phyloP scores from a whole-genome alignment of 352 stramenopile species.

The Hyaloperonospora brassicae region DNA sequence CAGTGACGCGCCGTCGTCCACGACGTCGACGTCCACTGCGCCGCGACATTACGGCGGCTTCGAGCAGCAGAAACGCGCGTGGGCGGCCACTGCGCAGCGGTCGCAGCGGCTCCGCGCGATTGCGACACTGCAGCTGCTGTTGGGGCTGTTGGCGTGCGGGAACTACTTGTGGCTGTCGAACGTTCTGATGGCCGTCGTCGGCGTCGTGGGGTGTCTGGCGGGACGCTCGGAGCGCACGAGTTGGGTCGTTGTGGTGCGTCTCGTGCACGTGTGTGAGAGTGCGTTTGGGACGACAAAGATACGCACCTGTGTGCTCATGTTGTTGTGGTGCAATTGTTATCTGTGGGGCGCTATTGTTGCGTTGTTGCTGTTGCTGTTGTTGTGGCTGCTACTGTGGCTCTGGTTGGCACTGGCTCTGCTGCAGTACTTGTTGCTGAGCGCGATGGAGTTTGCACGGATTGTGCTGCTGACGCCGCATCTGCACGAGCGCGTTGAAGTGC shows the following conservation, averaged over 20 bases:
- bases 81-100: slow-evolving; percentile 48
- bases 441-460: slow-evolving; percentile 64
- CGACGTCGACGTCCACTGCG: slow-evolving; percentile 30
- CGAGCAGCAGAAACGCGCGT: slow-evolving; percentile 71
- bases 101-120: slow-evolving; percentile 65
- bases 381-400: neutral
- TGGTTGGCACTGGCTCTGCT: neutral
- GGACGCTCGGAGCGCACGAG: slow-evolving; percentile 70
- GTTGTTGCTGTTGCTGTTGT: slow-evolving; percentile 7
- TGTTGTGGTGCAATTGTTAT: too few species aligned
- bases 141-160: slow-evolving; percentile 47
- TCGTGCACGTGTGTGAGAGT: neutral
- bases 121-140: slow-evolving; percentile 44
- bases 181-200: slow-evolving; percentile 63
- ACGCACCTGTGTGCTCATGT: too few species aligned
- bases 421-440: slow-evolving; percentile 62
- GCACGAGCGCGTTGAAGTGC: slow-evolving; percentile 51
- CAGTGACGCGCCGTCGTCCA: slow-evolving; percentile 28
- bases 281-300: too few species aligned
- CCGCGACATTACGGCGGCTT: slow-evolving; percentile 59
- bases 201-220: slow-evolving; percentile 55
- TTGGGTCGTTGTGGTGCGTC: slow-evolving; percentile 65
- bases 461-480: slow-evolving; percentile 56
- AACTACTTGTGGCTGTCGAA: slow-evolving; percentile 78
- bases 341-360: slow-evolving; percentile 2